These are phyloP conservation scores for Coelastrella sp. DNA, from an alignment of 139 green algal species.

Conservation along the genomic window DNA sequence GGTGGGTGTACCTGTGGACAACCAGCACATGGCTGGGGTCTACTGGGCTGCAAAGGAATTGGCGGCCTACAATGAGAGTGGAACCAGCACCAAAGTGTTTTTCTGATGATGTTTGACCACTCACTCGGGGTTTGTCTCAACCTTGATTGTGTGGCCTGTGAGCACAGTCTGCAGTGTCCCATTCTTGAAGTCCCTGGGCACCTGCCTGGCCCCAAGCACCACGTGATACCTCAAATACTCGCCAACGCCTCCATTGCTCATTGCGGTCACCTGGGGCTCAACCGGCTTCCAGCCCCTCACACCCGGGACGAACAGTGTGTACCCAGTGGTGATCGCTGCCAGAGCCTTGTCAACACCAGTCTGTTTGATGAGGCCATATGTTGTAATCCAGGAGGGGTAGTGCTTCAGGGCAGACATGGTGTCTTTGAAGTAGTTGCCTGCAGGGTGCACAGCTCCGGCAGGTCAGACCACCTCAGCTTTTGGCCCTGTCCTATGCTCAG, in stretches of 20 bases:
- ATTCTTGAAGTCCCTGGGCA: conserved; percentile 26
- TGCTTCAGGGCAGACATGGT: not conserved
- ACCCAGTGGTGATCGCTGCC: not conserved
- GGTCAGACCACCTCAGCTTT: no score
- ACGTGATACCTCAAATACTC: conserved; percentile 31
- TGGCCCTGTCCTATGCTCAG: no score
- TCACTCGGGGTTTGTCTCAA: not conserved
- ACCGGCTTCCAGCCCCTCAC: conserved; percentile 26
- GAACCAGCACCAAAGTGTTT: no score
- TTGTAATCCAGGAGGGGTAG: conserved; percentile 15
- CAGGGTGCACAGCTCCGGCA: not conserved
- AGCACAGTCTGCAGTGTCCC: conserved; percentile 2
- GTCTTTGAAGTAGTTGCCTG: conserved; percentile 35
- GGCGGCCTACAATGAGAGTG: no score
- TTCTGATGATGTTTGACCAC: no score
- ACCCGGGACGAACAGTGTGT: conserved; percentile 23
- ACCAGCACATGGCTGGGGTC: not conserved
- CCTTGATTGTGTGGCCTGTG: not conserved
- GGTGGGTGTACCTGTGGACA: not conserved
- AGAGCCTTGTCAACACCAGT: not conserved
- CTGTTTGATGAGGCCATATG: not conserved
- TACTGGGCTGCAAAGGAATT: not conserved
- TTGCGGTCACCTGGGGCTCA: not conserved
- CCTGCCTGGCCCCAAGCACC: not conserved
- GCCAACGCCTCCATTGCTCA: not conserved